Evolutionary conservation across 2,329 filamentous ascomycete genomes (phyloP), one percentile per base, ranked within the genome.

Genomic region (Tolypocladium guangdongense): DNA sequence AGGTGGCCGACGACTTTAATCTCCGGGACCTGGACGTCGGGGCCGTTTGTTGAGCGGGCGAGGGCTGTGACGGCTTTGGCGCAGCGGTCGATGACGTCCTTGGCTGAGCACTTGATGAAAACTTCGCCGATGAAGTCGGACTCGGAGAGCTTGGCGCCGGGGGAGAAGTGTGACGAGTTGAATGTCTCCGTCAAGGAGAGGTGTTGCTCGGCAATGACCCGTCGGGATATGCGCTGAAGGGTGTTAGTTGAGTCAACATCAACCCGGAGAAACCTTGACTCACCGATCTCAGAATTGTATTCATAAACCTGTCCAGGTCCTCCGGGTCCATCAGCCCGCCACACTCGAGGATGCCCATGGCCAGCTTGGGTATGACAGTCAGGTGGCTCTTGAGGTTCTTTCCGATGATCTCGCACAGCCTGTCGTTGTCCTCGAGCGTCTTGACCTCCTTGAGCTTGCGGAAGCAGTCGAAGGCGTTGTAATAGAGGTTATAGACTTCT

Each of bases 121-220:
- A 99, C 90, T 66, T 97, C 90, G 56, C 93, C 93, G 18, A 99
- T 90, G 63, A 95, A 95, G 58, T 97, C 92, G 49, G 87, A 75
- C 54, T 83, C 80, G 41, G 82, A 78, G 39, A 86, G 78, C 59
- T 86, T 86, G 3, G 87, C 84, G 57, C 90, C 83, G 0, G 90
- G 88, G 54, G 90, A 92, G 74, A 96, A 91, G 82, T 88, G 91
- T 2, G 88, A 86, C 0, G 88, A 88, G 68, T 93, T 86, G 74
- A 91, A 97, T 1, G 91, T 96, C 61, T 97, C 91, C 5, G 91
- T 96, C 20, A 99, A 79, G 11, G 93, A 90, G 38, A 99, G 82
- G 66, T 99, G 93, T 64, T 99, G 93, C 70, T 99, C 93, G 36
- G 93, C 93, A 65, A 99, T 99, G 59, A 97, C 93, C 57, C 95